These are phyloP conservation scores for Populus hybrid DNA, from an alignment of 441 rosid species.

Conservation along the genomic window DNA sequence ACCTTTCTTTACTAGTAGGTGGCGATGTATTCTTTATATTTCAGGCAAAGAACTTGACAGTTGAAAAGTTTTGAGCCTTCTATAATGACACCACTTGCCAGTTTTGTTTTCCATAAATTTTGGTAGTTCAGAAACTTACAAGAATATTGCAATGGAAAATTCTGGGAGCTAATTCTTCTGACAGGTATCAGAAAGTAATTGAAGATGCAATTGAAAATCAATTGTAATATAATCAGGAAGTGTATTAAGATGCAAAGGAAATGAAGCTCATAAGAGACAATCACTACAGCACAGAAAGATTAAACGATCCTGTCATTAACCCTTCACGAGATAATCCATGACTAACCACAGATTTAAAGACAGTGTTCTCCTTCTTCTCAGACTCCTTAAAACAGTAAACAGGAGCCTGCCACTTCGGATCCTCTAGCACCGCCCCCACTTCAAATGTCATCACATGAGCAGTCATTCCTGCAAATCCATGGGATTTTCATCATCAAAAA, in stretches of 20 bases:
- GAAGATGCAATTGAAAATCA: background rate
- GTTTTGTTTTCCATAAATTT: background rate
- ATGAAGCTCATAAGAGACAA: background rate
- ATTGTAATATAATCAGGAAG: too few species aligned
- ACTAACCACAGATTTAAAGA: slow-evolving; percentile 13
- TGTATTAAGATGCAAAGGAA: background rate
- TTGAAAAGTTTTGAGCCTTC: background rate
- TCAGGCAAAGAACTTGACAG: background rate
- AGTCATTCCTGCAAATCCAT: slow-evolving; percentile 43
- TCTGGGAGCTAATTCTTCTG: too few species aligned
- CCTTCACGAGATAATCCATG: slow-evolving; percentile 1
- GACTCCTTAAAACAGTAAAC: slow-evolving; percentile 49
- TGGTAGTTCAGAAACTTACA: background rate
- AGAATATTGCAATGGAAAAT: background rate
- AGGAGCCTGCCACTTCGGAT: slow-evolving; percentile 70
- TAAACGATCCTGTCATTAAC: slow-evolving; percentile 11
- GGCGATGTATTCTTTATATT: background rate
- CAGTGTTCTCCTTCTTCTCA: slow-evolving; percentile 2
- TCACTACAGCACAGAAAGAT: background rate
- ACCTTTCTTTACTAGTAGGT: background rate
- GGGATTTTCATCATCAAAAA: background rate
- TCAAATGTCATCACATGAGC: slow-evolving; percentile 73
- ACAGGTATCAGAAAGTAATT: background rate
- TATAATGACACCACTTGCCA: background rate
- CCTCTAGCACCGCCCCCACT: slow-evolving; percentile 62